Conservation (phyloP, 768 basidiomycete species). For the Pisolithus marmoratus region DNA sequence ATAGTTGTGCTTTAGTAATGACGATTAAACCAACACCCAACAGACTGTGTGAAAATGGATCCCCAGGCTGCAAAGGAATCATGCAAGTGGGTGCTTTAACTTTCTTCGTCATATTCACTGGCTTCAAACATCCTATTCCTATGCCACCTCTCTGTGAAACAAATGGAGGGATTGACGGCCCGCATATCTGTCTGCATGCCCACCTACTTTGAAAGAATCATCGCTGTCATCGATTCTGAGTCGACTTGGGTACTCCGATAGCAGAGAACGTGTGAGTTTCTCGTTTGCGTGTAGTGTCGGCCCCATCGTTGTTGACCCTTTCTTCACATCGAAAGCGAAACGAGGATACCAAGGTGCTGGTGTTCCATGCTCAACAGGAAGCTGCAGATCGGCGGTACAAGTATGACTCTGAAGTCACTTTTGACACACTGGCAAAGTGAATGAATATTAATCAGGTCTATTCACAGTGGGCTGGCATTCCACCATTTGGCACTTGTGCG, state of each 20-base stretch:
- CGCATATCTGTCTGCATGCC: constrained; percentile 84
- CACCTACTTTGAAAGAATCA: constrained; percentile 86
- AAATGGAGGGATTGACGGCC: constrained; percentile 89
- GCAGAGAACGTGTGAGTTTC: constrained; percentile 81
- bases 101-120: background rate
- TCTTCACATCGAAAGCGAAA: constrained; percentile 59
- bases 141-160: background rate
- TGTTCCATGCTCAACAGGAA: constrained; percentile 78
- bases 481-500: constrained; percentile 92
- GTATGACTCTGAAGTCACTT: constrained; percentile 97
- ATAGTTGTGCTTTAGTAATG: too few relatives aligned
- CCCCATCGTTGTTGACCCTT: constrained; percentile 2
- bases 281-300: background rate
- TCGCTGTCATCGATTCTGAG: constrained; percentile 80
- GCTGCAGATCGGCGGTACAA: constrained; percentile 94
- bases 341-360: constrained; percentile 92
- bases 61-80: constrained; percentile 96
- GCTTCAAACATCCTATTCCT: background rate
- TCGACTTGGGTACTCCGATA: constrained; percentile 94
- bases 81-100: constrained; percentile 59
- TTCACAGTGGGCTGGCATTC: constrained; percentile 95
- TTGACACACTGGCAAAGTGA: constrained; percentile 90
- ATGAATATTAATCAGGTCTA: constrained; percentile 99
- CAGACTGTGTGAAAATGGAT: constrained; percentile 84
- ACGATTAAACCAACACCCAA: constrained; percentile 67